Percentiles rank a stretch among this genome's conserved stretches.
These are phyloP conservation scores for Brassica juncea DNA, from an alignment of 345 rosid species.

Conservation along the genomic window DNA sequence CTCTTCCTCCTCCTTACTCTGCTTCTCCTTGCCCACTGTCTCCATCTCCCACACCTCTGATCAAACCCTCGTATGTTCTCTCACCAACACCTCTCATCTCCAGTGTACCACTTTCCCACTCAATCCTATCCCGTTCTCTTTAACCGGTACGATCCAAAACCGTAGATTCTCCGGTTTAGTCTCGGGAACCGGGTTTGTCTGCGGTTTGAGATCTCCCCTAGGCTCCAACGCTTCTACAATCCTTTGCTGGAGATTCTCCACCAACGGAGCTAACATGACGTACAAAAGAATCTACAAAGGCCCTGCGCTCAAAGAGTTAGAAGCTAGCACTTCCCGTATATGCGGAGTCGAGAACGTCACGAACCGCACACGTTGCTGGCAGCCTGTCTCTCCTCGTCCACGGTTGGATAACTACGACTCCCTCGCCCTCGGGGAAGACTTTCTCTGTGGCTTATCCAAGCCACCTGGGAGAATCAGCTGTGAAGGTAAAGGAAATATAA, in stretches of 20 bases:
- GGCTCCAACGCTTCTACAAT: conserved; percentile 41
- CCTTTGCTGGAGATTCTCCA: conserved; percentile 64
- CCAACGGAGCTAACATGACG: conserved; percentile 17
- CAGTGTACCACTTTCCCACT: conserved; percentile 55
- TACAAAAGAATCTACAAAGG: conserved; percentile 48
- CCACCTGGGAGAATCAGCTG: conserved; percentile 37
- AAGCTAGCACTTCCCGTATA: conserved; percentile 50
- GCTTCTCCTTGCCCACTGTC: conserved; percentile 53
- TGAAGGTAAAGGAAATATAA: neutral
- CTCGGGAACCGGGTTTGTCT: conserved; percentile 67
- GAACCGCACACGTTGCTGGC: conserved; percentile 58
- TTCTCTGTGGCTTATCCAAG: conserved; percentile 55
- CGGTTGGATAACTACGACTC: neutral
- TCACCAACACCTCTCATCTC: conserved; percentile 36
- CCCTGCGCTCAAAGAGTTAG: conserved; percentile 44
- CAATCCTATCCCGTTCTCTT: conserved; percentile 27
- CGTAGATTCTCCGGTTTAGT: conserved; percentile 51
- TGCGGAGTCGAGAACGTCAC: conserved; percentile 55
- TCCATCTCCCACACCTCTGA: conserved; percentile 52
- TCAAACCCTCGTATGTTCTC: conserved; percentile 55
- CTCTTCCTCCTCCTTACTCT: conserved; percentile 11
- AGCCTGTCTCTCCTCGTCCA: conserved; percentile 33
- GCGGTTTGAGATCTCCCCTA: conserved; percentile 40
- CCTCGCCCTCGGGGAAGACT: conserved; percentile 59
- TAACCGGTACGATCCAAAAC: neutral